Percentiles rank a stretch among this genome's conserved stretches.
Evolutionary conservation across 192 early-diverging fungal genomes (phyloP).

Genomic region (Gryganskiella cystojenkinii): DNA sequence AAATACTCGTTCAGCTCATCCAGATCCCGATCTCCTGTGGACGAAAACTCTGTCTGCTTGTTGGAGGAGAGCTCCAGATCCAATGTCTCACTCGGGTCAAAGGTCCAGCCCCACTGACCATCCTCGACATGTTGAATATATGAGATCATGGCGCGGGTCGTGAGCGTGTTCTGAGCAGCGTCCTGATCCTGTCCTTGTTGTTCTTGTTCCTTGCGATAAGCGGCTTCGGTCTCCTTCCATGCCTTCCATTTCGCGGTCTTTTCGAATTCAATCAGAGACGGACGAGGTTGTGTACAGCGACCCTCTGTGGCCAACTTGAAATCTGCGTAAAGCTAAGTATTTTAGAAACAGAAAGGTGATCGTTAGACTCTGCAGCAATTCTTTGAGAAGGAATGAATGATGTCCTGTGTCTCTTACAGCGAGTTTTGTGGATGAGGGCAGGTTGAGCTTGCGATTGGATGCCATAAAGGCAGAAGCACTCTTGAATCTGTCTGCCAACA

Average conservation of each 20-base stretch:
- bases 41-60: not conserved
- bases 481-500: slow-evolving; percentile 39
- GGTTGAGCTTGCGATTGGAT: slow-evolving; percentile 15
- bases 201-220: slow-evolving; percentile 12
- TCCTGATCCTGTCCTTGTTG: not conserved
- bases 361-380: not conserved
- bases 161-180: slow-evolving; percentile 13
- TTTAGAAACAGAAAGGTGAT: not conserved
- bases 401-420: slow-evolving; percentile 24
- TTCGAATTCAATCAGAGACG: slow-evolving; percentile 54
- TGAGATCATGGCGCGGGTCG: slow-evolving; percentile 26
- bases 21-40: slow-evolving; percentile 37
- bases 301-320: slow-evolving; percentile 56
- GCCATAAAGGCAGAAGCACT: slow-evolving; percentile 37
- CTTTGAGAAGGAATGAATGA: not conserved
- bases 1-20: slow-evolving; percentile 42
- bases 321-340: slow-evolving; percentile 49
- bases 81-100: slow-evolving; percentile 10
- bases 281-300: slow-evolving; percentile 37
- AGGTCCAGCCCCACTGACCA: slow-evolving; percentile 43
- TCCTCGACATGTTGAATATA: slow-evolving; percentile 40
- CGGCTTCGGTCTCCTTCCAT: slow-evolving; percentile 51
- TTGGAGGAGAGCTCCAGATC: not conserved
- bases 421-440: slow-evolving; percentile 30
- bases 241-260: slow-evolving; percentile 57